phyloP scores from a whole-genome alignment of 2,329 filamentous ascomycete species.

The Alternaria arborescens region DNA sequence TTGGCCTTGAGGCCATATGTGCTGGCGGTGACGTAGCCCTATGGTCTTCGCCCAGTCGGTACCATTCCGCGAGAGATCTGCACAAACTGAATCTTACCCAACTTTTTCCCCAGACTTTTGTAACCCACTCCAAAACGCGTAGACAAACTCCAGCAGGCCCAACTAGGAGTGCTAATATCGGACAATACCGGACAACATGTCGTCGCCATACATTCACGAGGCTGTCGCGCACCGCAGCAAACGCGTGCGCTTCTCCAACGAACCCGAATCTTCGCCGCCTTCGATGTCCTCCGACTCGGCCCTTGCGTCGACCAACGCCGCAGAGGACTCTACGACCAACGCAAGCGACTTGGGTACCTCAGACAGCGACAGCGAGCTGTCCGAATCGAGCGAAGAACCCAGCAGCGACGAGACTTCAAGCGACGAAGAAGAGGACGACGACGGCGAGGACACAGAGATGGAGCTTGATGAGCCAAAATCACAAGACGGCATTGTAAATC shows the following conservation, averaged over 20 bases:
- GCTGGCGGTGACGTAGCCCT: slow-evolving; percentile 16
- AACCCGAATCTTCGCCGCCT: slow-evolving; percentile 31
- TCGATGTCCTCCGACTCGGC: slow-evolving; percentile 32
- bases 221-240: slow-evolving; percentile 29
- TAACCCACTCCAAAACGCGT: slow-evolving; percentile 16
- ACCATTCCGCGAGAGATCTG: slow-evolving; percentile 17
- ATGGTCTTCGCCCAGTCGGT: slow-evolving; percentile 17
- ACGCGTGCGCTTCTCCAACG: slow-evolving; percentile 34
- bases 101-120: slow-evolving; percentile 14
- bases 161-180: background rate
- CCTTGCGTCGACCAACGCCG: slow-evolving; percentile 26
- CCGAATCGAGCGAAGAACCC: slow-evolving; percentile 50
- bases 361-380: slow-evolving; percentile 40
- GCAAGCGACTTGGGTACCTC: slow-evolving; percentile 29
- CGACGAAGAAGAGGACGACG: slow-evolving; percentile 36
- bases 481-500: slow-evolving; percentile 33
- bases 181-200: slow-evolving; percentile 15
- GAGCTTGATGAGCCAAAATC: slow-evolving; percentile 11
- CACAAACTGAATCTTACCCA: slow-evolving; percentile 21
- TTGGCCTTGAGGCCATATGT: background rate
- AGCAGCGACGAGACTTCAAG: slow-evolving; percentile 48
- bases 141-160: slow-evolving; percentile 1
- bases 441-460: slow-evolving; percentile 24
- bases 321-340: slow-evolving; percentile 25
- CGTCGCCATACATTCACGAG: slow-evolving; percentile 19